These are phyloP conservation scores for Leishmania amazonensis DNA, from an alignment of 208 protist species.

Conservation along the genomic window DNA sequence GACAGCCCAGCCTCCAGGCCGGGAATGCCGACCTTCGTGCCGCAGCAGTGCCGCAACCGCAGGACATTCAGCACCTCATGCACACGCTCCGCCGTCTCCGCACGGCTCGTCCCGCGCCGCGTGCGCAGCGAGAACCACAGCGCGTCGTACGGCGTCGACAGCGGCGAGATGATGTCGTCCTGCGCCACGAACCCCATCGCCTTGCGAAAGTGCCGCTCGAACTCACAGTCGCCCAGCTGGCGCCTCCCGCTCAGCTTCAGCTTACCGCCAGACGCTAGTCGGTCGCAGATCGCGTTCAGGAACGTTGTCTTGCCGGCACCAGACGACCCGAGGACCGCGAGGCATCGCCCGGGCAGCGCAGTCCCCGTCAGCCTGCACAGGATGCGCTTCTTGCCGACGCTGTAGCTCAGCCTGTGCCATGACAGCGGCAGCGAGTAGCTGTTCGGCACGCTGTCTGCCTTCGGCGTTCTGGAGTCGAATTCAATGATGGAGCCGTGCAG, in stretches of 20 bases:
- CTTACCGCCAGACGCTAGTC: conserved; percentile 41
- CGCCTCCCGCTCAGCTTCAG: conserved; percentile 50
- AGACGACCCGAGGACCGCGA: conserved; percentile 83
- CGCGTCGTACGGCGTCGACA: conserved; percentile 68
- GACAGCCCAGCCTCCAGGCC: conserved; percentile 77
- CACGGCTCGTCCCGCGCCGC: conserved; percentile 41
- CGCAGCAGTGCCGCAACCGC: conserved; percentile 55
- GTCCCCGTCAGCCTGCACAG: conserved; percentile 73
- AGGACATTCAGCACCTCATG: conserved; percentile 72
- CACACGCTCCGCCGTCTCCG: conserved; percentile 57
- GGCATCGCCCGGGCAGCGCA: conserved; percentile 67
- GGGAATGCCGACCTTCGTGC: conserved; percentile 80
- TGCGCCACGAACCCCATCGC: conserved; percentile 81
- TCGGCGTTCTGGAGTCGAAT: conserved; percentile 40
- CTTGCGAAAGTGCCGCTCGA: conserved; percentile 59
- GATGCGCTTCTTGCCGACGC: conserved; percentile 45
- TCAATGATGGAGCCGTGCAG: conserved; percentile 48
- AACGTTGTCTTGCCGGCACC: conserved; percentile 78
- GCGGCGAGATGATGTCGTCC: conserved; percentile 77
- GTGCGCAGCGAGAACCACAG: conserved; percentile 83
- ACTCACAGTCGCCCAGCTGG: conserved; percentile 73
- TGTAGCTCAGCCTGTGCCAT: conserved; percentile 78
- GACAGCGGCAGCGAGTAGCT: conserved; percentile 66
- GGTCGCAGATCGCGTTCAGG: conserved; percentile 81
- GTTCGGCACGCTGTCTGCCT: conserved; percentile 32